Evolutionary conservation across 495 filamentous ascomycete genomes (phyloP), one percentile per base, ranked within the genome.

Genomic region (Schizothecium vesticola): DNA sequence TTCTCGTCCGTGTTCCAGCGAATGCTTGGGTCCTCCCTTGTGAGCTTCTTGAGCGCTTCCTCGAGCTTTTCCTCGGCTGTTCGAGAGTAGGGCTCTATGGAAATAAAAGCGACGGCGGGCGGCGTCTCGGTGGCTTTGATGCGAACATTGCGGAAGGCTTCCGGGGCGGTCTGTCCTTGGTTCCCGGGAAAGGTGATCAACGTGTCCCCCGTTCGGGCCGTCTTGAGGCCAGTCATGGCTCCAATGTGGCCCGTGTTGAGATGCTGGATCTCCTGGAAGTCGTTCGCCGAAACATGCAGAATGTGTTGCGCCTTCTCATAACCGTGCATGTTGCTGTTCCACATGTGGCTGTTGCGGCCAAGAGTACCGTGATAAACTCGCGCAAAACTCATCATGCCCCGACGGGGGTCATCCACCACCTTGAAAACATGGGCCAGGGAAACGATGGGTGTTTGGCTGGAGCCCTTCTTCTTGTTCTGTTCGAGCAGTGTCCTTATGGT

Each of bases 11-110:
- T 80, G 59, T 81, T 89, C 74, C 97, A 88, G 25, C 94, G 87
- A n/a, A 99, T 80, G 76, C 92, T 96, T 22, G 96, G 96, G 74
- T 99, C 96, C 80, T 99, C 96, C 60, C 96, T 86, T 0, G 96
- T 83, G 13, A 97, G 86, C 58, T 94, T 82, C 1, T 82, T 84
- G 3, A 99, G 82, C 2, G 88, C 87, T n/a, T 90, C 89, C 65
- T 89, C 86, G 19, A 97, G 85, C 43, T 85, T 85, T 71, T 93
- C 96, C 69, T 91, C 88, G 69, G 93, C 91, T 9, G 86, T 86
- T 10, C 91, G 80, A 61, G 90, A 92, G 66, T 91, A 86, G 0
- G 96, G 92, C 69, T 97, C 96, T 21, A 98, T 87, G 70, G 92
- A 90, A 31, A 94, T 91, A 77, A 98, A 98, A 79, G 97, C 97